Percentiles rank a stretch among this genome's conserved stretches.
phyloP scores from a whole-genome alignment of 1,284 basidiomycete species.

The Ustilago sp. region DNA sequence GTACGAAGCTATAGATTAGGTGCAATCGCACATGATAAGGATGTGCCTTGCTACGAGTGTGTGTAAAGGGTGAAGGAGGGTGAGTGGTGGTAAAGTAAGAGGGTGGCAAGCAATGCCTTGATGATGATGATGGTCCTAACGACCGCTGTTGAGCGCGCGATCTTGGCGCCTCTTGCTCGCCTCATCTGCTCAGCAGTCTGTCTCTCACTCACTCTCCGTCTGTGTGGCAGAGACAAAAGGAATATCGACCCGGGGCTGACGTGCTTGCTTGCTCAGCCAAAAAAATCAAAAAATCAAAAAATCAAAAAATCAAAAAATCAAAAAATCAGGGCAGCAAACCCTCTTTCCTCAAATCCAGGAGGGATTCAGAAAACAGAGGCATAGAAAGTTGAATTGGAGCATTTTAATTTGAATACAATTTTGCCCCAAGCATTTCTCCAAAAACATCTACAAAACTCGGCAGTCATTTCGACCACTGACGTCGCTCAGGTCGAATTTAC shows the following conservation, averaged over 20 bases:
- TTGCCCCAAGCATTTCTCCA: neutral
- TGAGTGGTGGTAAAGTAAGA: neutral
- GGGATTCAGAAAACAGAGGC: neutral
- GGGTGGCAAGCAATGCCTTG: neutral
- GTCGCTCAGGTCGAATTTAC: neutral
- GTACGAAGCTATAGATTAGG: conserved; percentile 5
- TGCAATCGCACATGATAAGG: conserved; percentile 18
- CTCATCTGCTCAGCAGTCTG: conserved; percentile 3
- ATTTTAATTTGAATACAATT: neutral
- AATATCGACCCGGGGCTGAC: conserved; percentile 10
- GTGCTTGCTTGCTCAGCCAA: conserved; percentile 23
- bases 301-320: no score
- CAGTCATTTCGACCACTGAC: conserved; percentile 12
- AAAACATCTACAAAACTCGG: conserved; percentile 19
- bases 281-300: no score
- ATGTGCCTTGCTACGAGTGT: neutral
- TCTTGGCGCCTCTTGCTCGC: conserved; percentile 2
- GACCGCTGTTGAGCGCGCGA: conserved; percentile 1
- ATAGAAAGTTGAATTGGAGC: neutral
- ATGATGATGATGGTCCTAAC: neutral
- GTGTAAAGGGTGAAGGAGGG: neutral
- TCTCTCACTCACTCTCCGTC: neutral
- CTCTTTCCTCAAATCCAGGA: neutral
- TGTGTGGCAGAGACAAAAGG: neutral
- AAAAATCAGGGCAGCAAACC: no score